phyloP scores from a whole-genome alignment of 2,329 filamentous ascomycete species.

The Clarireedia sp. region DNA sequence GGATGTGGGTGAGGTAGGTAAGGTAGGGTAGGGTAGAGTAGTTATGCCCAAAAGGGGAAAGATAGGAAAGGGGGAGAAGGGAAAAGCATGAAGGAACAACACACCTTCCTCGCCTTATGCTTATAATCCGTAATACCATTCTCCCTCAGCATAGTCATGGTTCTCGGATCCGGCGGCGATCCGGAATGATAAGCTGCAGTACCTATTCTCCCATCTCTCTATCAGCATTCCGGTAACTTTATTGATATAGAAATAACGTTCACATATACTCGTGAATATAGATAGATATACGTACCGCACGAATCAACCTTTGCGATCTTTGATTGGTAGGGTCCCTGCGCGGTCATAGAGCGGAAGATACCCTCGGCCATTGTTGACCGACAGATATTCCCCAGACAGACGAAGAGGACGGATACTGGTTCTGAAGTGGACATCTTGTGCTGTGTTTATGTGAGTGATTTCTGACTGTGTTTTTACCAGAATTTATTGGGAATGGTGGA shows the following conservation, averaged over 20 bases:
- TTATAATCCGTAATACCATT: conserved; percentile 71
- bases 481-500: background rate
- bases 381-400: conserved; percentile 96
- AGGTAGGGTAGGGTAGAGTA: no score
- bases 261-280: background rate
- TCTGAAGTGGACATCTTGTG: conserved; percentile 12
- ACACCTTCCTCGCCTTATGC: conserved; percentile 68
- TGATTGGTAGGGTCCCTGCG: conserved; percentile 49
- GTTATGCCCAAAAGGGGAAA: background rate
- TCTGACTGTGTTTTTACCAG: background rate
- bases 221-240: background rate
- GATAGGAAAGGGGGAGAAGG: conserved; percentile 18
- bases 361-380: conserved; percentile 92
- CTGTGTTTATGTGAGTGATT: background rate
- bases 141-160: conserved; percentile 65
- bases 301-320: conserved; percentile 69
- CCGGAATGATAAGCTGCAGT: conserved; percentile 74
- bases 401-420: conserved; percentile 74
- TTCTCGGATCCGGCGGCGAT: conserved; percentile 70
- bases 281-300: conserved; percentile 60
- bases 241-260: background rate
- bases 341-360: conserved; percentile 68
- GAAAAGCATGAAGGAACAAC: background rate
- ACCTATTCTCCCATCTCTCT: background rate
- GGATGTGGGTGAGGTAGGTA: no score